phyloP scores from a whole-genome alignment of 2,329 filamentous ascomycete species.

The Aotearoamyces nothofagi region DNA sequence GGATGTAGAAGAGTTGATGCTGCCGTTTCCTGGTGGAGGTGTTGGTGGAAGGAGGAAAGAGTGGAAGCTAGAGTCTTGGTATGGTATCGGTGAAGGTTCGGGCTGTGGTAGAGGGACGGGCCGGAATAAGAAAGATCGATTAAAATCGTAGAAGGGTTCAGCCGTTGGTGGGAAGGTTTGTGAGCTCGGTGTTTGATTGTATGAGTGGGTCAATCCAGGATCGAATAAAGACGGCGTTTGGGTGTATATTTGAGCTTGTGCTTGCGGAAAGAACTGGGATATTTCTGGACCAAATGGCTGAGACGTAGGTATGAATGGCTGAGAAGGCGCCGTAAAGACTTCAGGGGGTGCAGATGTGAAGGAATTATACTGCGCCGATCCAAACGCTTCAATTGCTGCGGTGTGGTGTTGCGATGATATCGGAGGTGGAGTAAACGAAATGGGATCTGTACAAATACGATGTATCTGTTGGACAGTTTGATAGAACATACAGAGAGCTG shows the following conservation, averaged over 20 bases:
- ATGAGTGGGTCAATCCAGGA: too few species aligned
- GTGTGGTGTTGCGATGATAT: not conserved
- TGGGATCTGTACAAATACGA: conserved; percentile 7
- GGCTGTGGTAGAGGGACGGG: not conserved
- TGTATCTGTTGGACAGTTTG: conserved; percentile 31
- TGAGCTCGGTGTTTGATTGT: too few species aligned
- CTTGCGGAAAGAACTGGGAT: too few species aligned
- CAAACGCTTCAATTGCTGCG: too few species aligned
- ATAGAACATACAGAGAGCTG: conserved; percentile 31
- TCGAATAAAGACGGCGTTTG: too few species aligned
- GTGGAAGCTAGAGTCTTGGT: not conserved
- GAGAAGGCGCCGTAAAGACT: too few species aligned
- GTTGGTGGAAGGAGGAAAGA: not conserved
- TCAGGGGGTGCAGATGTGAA: not conserved
- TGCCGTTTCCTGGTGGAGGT: not conserved
- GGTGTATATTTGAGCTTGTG: too few species aligned
- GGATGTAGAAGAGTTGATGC: not conserved
- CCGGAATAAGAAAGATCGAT: not conserved
- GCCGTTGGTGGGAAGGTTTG: too few species aligned
- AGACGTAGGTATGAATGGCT: not conserved
- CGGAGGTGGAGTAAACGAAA: not conserved
- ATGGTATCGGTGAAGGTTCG: not conserved
- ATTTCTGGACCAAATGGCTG: not conserved
- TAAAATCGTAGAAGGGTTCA: too few species aligned
- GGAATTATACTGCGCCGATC: conserved; percentile 1